Evolutionary conservation across 2,329 filamentous ascomycete species (phyloP).

Genomic region (Raffaelea albimanens): DNA sequence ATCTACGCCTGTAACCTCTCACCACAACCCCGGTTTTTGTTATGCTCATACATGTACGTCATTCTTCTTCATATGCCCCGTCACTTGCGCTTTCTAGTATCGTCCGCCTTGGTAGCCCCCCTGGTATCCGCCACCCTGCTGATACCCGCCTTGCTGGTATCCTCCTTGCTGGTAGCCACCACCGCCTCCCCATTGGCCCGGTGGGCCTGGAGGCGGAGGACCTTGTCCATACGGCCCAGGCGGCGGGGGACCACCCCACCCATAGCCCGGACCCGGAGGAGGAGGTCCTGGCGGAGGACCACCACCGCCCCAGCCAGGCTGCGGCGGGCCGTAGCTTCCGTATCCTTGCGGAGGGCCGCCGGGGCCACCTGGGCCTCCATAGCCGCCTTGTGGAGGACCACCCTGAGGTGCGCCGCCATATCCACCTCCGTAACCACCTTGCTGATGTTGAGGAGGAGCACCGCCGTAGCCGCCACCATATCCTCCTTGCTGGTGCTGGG

Average conservation of each 20-base stretch:
- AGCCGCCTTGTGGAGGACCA: not conserved
- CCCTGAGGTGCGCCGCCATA: not conserved
- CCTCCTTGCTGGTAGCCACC: not conserved
- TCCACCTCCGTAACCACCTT: not conserved
- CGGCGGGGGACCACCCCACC: not conserved
- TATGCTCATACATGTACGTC: too few species aligned
- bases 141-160: not conserved
- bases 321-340: conserved; percentile 7
- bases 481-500: not conserved
- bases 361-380: not conserved
- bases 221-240: not conserved
- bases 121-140: not conserved
- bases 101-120: not conserved
- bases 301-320: conserved; percentile 6
- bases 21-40: not conserved
- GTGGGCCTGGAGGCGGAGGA: conserved; percentile 7
- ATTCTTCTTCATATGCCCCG: too few species aligned
- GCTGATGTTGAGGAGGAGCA: conserved; percentile 7
- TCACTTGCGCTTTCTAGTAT: too few species aligned
- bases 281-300: conserved; percentile 2
- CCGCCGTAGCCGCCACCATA: not conserved
- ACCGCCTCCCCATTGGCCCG: conserved; percentile 8
- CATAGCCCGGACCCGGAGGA: not conserved
- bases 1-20: not conserved
- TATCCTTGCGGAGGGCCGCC: not conserved